Conservation (phyloP, 2,329 filamentous ascomycete genomes). For the Talaromyces sp. region DNA sequence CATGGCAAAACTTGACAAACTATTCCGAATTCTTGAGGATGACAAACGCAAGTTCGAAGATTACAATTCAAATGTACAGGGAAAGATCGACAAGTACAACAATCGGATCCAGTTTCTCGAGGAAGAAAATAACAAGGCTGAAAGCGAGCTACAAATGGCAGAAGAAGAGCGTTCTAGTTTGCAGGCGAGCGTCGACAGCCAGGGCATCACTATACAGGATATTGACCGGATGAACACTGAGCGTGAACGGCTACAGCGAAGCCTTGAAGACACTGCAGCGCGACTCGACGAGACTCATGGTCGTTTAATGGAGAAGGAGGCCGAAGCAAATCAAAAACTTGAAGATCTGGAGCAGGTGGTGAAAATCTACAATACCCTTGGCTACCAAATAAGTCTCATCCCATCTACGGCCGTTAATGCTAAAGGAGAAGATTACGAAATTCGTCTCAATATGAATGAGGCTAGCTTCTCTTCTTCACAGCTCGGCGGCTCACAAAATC, state of each 20-base stretch:
- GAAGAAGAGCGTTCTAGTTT: constrained; percentile 76
- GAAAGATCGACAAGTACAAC: constrained; percentile 85
- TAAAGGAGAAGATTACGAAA: constrained; percentile 77
- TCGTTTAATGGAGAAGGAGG: constrained; percentile 76
- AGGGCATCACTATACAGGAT: constrained; percentile 94
- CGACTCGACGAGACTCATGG: constrained; percentile 81
- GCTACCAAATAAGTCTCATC: constrained; percentile 89
- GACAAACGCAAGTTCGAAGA: constrained; percentile 93
- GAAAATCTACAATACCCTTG: constrained; percentile 87
- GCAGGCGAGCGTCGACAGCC: constrained; percentile 81
- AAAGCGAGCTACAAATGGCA: constrained; percentile 67
- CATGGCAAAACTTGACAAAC: constrained; percentile 75
- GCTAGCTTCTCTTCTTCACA: constrained; percentile 68
- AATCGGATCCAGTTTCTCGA: constrained; percentile 74
- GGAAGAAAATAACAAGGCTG: constrained; percentile 75
- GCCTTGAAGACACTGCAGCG: constrained; percentile 68
- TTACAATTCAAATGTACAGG: constrained; percentile 80
- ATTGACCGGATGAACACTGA: constrained; percentile 99
- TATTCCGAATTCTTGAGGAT: constrained; percentile 89
- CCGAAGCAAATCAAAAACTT: constrained; percentile 77
- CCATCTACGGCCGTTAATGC: constrained; percentile 80
- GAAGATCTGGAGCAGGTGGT: constrained; percentile 89
- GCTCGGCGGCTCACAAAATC: constrained; percentile 44
- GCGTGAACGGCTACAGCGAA: constrained; percentile 85
- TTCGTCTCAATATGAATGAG: constrained; percentile 75